phyloP scores from a whole-genome alignment of 768 basidiomycete genomes.

The Lactarius sp. region DNA sequence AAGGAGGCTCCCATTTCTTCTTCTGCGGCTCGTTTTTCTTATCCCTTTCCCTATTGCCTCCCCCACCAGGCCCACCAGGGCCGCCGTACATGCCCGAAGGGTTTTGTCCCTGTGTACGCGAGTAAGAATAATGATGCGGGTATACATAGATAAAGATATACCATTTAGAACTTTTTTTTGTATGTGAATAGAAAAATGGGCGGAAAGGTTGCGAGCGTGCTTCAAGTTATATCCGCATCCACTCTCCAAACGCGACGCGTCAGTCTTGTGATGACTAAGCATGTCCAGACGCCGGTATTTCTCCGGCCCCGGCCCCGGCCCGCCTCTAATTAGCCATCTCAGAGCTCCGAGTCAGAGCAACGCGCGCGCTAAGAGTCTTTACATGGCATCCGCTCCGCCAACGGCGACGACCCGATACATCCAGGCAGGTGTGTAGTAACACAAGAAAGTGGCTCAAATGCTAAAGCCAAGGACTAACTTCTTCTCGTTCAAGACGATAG shows the following conservation, averaged over 20 bases:
- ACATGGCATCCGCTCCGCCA: conserved; percentile 40
- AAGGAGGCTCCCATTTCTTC: conserved; percentile 99
- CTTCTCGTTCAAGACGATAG: conserved; percentile 45
- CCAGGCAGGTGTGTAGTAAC: conserved; percentile 55
- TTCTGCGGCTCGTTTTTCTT: conserved; percentile 52
- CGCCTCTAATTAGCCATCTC: neutral
- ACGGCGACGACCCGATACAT: conserved; percentile 73
- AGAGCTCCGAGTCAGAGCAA: neutral
- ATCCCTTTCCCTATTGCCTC: conserved; percentile 31
- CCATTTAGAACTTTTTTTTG: conserved; percentile 15
- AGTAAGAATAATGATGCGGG: neutral
- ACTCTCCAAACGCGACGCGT: conserved; percentile 33
- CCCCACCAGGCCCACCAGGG: conserved; percentile 28
- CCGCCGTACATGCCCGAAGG: conserved; percentile 53
- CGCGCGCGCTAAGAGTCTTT: neutral
- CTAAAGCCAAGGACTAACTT: neutral
- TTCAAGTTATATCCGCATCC: conserved; percentile 7
- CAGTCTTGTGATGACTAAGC: conserved; percentile 28
- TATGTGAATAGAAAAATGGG: conserved; percentile 1
- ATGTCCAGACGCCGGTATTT: neutral
- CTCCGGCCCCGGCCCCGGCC: neutral
- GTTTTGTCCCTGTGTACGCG: conserved; percentile 57
- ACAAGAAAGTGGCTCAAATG: no score
- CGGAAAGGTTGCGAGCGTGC: conserved; percentile 12
- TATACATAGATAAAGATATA: conserved; percentile 15